A percentile compares a stretch with the other conserved stretches of the same genome.
Conservation (phyloP, 1,284 basidiomycete species). For the Moniliophthora roreri region DNA sequence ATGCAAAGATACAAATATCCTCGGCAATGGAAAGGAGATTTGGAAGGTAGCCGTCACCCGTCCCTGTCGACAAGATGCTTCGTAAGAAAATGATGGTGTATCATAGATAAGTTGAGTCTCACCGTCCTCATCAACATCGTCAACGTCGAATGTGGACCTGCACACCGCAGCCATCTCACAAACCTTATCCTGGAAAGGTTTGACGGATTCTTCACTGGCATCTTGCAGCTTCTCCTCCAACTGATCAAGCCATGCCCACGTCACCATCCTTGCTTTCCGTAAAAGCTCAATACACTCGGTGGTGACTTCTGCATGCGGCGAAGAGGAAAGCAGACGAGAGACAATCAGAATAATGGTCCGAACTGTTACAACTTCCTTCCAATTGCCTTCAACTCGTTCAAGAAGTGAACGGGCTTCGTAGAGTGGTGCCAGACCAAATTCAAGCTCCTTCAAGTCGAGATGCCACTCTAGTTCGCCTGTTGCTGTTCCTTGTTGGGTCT, state of each 20-base stretch:
- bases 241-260: constrained; percentile 36
- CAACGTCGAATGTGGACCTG: constrained; percentile 31
- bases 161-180: constrained; percentile 28
- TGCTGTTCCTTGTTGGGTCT: constrained; percentile 7
- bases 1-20: neutral
- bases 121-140: neutral
- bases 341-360: constrained; percentile 34
- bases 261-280: constrained; percentile 26
- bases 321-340: constrained; percentile 33
- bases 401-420: constrained; percentile 30
- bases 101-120: too few relatives aligned
- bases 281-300: constrained; percentile 24
- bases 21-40: neutral
- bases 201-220: neutral
- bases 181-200: neutral
- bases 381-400: constrained; percentile 34
- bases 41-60: neutral
- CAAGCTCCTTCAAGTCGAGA: constrained; percentile 23
- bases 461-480: constrained; percentile 28
- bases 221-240: constrained; percentile 25
- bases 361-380: constrained; percentile 39
- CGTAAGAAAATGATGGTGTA: too few relatives aligned
- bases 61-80: too few relatives aligned
- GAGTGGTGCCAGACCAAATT: constrained; percentile 35
- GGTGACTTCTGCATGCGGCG: constrained; percentile 9